Percentiles rank a stretch among this genome's conserved stretches.
These are phyloP conservation scores for Pleodorina starrii DNA, from an alignment of 139 green algal species.

Conservation along the genomic window DNA sequence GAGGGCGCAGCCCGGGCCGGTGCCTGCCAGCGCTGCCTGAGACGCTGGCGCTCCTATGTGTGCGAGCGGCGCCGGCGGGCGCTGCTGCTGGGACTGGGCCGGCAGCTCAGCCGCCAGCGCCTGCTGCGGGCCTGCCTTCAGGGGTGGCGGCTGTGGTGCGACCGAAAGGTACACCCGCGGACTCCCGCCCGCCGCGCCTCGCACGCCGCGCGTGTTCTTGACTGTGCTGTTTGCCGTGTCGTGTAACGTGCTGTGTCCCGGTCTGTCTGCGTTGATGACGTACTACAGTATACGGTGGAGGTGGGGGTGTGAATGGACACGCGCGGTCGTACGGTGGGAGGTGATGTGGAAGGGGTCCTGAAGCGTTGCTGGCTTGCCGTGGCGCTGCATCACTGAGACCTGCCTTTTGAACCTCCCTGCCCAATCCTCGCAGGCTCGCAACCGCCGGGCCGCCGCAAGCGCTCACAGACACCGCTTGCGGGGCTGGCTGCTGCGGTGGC, in stretches of 20 bases:
- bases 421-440: background rate
- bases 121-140: background rate
- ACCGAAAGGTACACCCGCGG: background rate
- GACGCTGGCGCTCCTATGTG: background rate
- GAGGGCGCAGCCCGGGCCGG: background rate
- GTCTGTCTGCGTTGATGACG: too few species aligned
- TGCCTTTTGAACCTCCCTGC: too few species aligned
- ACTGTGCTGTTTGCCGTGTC: too few species aligned
- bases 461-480: background rate
- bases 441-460: background rate
- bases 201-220: too few species aligned
- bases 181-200: too few species aligned
- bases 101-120: background rate
- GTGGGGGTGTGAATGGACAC: too few species aligned
- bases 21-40: background rate
- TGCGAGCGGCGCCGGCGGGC: background rate
- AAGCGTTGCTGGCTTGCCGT: too few species aligned
- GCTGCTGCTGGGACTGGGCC: background rate
- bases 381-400: too few species aligned
- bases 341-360: too few species aligned
- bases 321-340: too few species aligned
- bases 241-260: too few species aligned
- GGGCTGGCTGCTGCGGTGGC: slow-evolving; percentile 18
- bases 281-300: too few species aligned
- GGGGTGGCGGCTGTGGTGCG: background rate